Base-by-base conservation (phyloP, 2,329 filamentous ascomycete species). In the Calonectria ilicicola region DNA sequence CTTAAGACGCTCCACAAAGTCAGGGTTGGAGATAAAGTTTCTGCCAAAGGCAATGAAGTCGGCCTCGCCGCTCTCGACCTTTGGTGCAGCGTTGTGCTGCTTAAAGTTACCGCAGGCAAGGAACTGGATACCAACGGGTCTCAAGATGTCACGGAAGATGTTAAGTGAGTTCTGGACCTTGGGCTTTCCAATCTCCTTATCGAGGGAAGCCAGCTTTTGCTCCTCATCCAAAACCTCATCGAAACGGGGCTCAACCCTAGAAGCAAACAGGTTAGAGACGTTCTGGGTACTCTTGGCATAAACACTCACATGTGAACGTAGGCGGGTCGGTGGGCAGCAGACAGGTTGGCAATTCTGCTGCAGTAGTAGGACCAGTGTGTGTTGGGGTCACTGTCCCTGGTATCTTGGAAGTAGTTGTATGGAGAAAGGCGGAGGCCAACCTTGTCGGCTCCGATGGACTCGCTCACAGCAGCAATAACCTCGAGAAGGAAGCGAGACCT, bases 71-170 rank as follows among this genome's bases (percentile, higher is more conserved):
- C 80, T 81, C 70, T 87, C 84, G 4, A 83, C 51, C 68, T 88
- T 75, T 80, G 88, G 83, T 1, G 83, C 84, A 0, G 84, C 82
- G 51, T 82, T 80, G 44, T 81, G 83, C 0, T 83, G 74, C 35
- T 80, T 82, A 76, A 85, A 89, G 2, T 86, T 87, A 58, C 88
- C 87, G 1, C 86, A 86, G n/a, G 91, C 76, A 4, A 92, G 74
- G 35, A 91, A 87, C 4, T 79, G 74, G 40, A 88, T 81, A 1
- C 81, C 85, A 0, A 78, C 82, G 10, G 82, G 81, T 74, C 84
- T 80, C 5, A 88, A 78, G 12, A 84, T 83, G 0, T 81, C 72
- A 0, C 85, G 81, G 81, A 88, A 88, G 23, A 82, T 81, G 2
- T 81, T 82, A 44, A 88, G 70, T 0, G 78, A 77, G 83, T 86